Base-by-base conservation (phyloP, 768 basidiomycete species). In the Kwoniella europaea region DNA sequence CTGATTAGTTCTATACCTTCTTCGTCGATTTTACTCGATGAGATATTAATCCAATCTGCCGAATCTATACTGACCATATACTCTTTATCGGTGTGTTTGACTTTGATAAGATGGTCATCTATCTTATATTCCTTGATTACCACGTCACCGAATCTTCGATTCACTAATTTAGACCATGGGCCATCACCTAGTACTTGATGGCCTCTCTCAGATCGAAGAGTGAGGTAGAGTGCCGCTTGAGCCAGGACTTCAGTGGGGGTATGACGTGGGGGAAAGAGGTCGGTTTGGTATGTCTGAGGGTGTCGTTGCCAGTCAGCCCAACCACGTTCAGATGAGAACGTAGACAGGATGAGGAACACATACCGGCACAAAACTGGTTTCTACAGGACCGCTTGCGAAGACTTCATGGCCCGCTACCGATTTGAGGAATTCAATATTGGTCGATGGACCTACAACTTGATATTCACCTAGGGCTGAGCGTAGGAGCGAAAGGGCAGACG, bases 361-460 rank as follows among this genome's bases (percentile, higher is more conserved):
- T 80, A 93, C 93, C 35, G 88, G 87, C 76, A 98, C 95, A 80
- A 98, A 98, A 3, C 93, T 93, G 2, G 94, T 96, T 79, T 97
- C 94, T 12, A 98, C 88, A 69, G 94, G 90, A 24, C 87, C 92
- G 41, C 87, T 84, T 16, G 92, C 87, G 79, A 98, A 98, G 1
- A 91, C 88, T 52, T 86, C 75, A 79, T 96, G 91, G 0, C 89
- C 90, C 0, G 93, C 91, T 61, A 98, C 86, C 0, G 86, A 87
- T 60, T 90, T 86, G 71, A 98, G 85, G 82, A 97, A 98, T 79
- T 94, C 92, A 35, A 98, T 87, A 78, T 98, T 98, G 5, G 94
- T 96, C 12, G 91, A 89, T 13, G 95, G 90, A 18, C 94, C 94
- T 0, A 94, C 93, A 60, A 97, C 91, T 77, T 90, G 89, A 80